Evolutionary conservation across 2,329 filamentous ascomycete species (phyloP), one percentile per base, ranked within the genome.

Genomic region (Paecilomyces sp.): DNA sequence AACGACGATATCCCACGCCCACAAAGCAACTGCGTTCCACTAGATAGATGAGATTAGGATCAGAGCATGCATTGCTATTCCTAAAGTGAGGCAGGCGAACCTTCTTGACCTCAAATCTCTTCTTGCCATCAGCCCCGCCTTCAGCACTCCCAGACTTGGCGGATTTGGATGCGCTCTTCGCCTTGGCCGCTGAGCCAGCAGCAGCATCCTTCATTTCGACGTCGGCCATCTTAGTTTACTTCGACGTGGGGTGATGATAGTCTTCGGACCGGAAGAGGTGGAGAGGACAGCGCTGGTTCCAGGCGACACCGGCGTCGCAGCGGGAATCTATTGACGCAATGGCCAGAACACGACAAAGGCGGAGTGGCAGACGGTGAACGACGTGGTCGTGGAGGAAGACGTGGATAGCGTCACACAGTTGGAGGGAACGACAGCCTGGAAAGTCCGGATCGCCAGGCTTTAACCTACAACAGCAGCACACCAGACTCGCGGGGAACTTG

Each of bases 1-100:
- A 62, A 99, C 94, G 33, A 97, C 92, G 61, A 99, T 99, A 74
- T 99, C 94, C 94, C 94, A 99, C 0, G 94, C 94, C 94, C 94
- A 99, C 1, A 99, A 83, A 50, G 94, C 92, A 57, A 99, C 94
- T 0, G 94, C 94, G 70, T 97, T 97, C 94, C 94, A 99, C 93
- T 97, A 70, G 52, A 61, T 30, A n/a, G 33, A 57, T 31, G 47
- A 12, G 55, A 28, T 41, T n/a, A 57, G 61, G 53, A 22, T 62
- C 54, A 67, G 62, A 54, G 58, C 36, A 57, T 55, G 12, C 25
- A 12, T 28, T 18, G 34, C 31, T 25, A 56, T 55, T 53, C 47
- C 41, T 18, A 2, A 47, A 11, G n/a, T 47, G 18, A 47, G 15
- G 47, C 60, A 56, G 25, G 57, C 75, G 63, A 76, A 95, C 94